Conservation (phyloP, 2,329 filamentous ascomycete genomes). For the Xylaria sp. region DNA sequence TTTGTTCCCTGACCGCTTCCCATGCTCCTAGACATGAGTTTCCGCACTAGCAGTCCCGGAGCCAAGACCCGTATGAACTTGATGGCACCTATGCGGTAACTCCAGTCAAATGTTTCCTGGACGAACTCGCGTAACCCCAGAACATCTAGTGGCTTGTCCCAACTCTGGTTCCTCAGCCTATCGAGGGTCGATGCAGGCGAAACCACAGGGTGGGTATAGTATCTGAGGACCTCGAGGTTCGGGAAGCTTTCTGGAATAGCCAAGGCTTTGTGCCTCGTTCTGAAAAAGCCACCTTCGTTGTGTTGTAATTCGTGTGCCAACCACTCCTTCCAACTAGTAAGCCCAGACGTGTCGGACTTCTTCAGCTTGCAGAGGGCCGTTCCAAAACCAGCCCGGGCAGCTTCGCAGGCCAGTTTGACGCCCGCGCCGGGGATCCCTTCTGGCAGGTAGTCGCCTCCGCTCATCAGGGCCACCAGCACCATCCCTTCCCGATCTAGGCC, state of each 20-base stretch:
- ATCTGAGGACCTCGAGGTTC: conserved; percentile 74
- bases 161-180: conserved; percentile 57
- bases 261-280: conserved; percentile 72
- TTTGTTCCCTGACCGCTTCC: conserved; percentile 30
- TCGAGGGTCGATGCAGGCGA: conserved; percentile 64
- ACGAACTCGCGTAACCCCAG: conserved; percentile 72
- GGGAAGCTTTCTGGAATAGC: conserved; percentile 82
- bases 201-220: conserved; percentile 86
- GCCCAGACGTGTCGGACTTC: conserved; percentile 58
- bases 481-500: conserved; percentile 84
- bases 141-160: conserved; percentile 67
- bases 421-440: conserved; percentile 88
- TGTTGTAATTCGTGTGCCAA: conserved; percentile 76
- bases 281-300: conserved; percentile 83
- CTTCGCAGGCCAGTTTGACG: conserved; percentile 85
- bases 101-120: conserved; percentile 84
- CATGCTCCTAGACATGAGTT: conserved; percentile 49
- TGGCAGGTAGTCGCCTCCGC: conserved; percentile 90
- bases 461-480: conserved; percentile 92
- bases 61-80: conserved; percentile 84
- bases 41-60: conserved; percentile 71
- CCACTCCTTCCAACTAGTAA: conserved; percentile 71
- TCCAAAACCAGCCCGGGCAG: conserved; percentile 86
- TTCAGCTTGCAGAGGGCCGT: conserved; percentile 70
- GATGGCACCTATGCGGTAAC: conserved; percentile 72